phyloP scores from a whole-genome alignment of 225 moss, liverwort and hornwort species.

The Neckera pumila region DNA sequence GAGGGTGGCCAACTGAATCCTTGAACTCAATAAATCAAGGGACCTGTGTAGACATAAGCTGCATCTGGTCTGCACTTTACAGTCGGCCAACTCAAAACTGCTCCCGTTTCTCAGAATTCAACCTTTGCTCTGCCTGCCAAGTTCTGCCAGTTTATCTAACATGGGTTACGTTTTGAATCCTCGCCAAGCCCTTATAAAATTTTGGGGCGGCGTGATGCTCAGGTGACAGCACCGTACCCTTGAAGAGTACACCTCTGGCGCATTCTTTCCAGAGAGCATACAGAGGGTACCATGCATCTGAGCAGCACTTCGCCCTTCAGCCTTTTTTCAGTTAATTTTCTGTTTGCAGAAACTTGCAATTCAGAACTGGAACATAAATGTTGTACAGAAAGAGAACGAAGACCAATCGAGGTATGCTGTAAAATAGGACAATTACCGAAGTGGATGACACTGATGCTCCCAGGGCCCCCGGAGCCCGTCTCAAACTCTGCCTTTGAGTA shows the following conservation, averaged over 20 bases:
- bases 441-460: conserved; percentile 15
- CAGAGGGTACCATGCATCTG: background rate
- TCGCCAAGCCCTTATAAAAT: background rate
- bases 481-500: background rate
- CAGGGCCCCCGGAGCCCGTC: conserved; percentile 7
- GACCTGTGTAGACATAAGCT: background rate
- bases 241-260: background rate
- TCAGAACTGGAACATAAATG: background rate
- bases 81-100: background rate
- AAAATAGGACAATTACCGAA: background rate
- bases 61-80: background rate
- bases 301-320: background rate
- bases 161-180: background rate
- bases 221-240: background rate
- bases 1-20: background rate
- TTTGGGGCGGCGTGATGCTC: background rate
- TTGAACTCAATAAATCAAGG: background rate
- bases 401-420: too few species aligned
- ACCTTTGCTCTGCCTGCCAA: background rate
- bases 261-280: background rate
- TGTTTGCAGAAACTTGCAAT: background rate
- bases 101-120: background rate
- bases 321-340: background rate
- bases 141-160: background rate
- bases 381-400: background rate